Base-by-base conservation (phyloP, 2,329 filamentous ascomycete species). In the Botryotinia globosa region DNA sequence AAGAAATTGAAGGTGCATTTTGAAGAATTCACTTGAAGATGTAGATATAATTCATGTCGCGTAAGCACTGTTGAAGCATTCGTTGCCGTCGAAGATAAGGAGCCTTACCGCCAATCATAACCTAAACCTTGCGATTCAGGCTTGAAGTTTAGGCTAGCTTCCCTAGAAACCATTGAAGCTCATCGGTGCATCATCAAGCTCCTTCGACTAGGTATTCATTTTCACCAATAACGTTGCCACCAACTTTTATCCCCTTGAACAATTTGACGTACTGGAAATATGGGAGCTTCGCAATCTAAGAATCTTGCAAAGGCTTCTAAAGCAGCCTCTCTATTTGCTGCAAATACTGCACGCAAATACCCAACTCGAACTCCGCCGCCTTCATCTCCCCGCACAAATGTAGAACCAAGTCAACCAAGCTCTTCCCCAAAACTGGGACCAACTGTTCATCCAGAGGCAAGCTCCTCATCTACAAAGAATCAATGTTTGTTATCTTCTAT, bases 271-370 rank as follows among this genome's bases (percentile, higher is more conserved):
- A n/a, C 16, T 64, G 29, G 25, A 69, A 51, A 64, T 1, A 80
- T 80, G 79, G 79, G 79, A 1, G 73, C 75, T 16, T 76, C 77
- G 51, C 61, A 75, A 64, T 80, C 79, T 7, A 80, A 79, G 76
- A 74, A 73, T 37, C 73, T 76, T 10, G 74, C 74, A 67, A 71
- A 69, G 20, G 75, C 75, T n/a, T 72, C 75, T 3, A 75, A 75
- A 73, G 56, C 74, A 14, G 73, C 76, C 25, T 74, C 74, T 65
- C 37, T 67, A 18, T 58, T 75, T 4, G 69, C 73, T 9, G 63
- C 74, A 12, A 77, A 72, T 45, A 71, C 74, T 62, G 73, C 76
- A 9, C 76, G 79, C 32, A 80, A 78, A 78, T 80, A 80, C 59
- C 79, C 79, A 39, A 78, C 79, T 18, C 74, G 77, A 32, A 48